phyloP scores from a whole-genome alignment of 257 asterid genomes.

The Avicennia marina region DNA sequence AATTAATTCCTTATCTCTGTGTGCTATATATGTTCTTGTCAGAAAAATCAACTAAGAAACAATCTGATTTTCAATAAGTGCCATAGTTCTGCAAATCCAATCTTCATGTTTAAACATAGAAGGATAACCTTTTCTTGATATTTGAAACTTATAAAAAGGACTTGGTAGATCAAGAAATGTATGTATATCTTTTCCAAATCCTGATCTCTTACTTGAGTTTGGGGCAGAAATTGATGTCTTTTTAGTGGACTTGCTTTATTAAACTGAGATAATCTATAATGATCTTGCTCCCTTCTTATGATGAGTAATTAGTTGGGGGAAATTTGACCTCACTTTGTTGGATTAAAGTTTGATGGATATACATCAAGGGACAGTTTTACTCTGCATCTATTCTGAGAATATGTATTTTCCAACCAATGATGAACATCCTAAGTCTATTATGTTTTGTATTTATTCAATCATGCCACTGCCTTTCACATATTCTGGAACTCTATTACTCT shows the following conservation, averaged over 20 bases:
- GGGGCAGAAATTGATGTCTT: not conserved
- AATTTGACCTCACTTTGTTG: too few relatives aligned
- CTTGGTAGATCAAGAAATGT: too few relatives aligned
- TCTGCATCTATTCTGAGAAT: too few relatives aligned
- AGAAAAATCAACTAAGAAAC: not conserved
- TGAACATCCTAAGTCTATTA: not conserved
- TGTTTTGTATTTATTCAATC: not conserved
- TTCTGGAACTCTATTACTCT: conserved; percentile 20
- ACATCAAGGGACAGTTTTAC: too few relatives aligned
- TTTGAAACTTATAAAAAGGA: not conserved
- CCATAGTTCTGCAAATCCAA: conserved; percentile 2
- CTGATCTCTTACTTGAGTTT: not conserved
- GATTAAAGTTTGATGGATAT: too few relatives aligned
- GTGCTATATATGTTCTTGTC: not conserved
- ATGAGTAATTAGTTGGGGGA: too few relatives aligned
- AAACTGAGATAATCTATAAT: not conserved
- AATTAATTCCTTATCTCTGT: not conserved
- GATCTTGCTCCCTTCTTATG: conserved; percentile 2
- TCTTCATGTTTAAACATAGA: too few relatives aligned
- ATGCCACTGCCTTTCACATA: not conserved
- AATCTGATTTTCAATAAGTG: not conserved
- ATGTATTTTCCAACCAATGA: too few relatives aligned
- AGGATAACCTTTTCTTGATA: too few relatives aligned
- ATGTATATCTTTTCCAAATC: not conserved
- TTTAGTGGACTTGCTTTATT: not conserved